phyloP scores from a whole-genome alignment of 441 rosid genomes.

The Pelargonium fulgidum region DNA sequence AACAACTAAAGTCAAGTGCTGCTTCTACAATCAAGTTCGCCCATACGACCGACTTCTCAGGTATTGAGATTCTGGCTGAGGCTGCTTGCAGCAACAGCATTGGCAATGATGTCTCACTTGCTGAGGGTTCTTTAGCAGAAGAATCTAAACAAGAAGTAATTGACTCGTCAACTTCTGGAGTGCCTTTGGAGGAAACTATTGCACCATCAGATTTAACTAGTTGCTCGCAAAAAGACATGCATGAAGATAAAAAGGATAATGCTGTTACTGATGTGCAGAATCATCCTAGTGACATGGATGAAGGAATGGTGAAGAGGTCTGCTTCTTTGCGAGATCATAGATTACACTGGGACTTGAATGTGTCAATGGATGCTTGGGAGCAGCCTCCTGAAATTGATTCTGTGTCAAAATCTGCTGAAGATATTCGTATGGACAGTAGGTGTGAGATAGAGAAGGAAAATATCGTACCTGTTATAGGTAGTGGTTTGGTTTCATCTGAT shows the following conservation, averaged over 20 bases:
- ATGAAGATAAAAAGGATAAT: conserved; percentile 22
- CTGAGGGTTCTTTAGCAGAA: conserved; percentile 19
- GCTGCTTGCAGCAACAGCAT: conserved; percentile 38
- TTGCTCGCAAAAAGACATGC: conserved; percentile 15
- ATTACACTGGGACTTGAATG: conserved; percentile 51
- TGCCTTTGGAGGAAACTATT: conserved; percentile 18
- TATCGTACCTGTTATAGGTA: conserved; percentile 5
- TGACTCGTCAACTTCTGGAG: conserved; percentile 19
- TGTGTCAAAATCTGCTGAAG: conserved; percentile 16
- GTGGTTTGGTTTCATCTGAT: conserved; percentile 25
- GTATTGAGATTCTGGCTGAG: conserved; percentile 50
- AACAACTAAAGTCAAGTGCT: conserved; percentile 12
- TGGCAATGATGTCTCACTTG: conserved; percentile 17
- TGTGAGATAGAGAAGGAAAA: conserved; percentile 15
- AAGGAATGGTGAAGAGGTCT: conserved; percentile 14
- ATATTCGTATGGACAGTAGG: conserved; percentile 9
- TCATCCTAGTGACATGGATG: conserved; percentile 18
- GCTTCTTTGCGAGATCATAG: conserved; percentile 23
- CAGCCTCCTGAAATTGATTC: conserved; percentile 31
- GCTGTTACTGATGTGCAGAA: conserved; percentile 16
- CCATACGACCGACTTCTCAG: conserved; percentile 36
- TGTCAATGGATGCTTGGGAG: conserved; percentile 50
- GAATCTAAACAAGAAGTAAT: conserved; percentile 19
- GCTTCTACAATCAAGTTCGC: conserved; percentile 18
- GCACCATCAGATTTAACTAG: conserved; percentile 9